Base-by-base conservation (phyloP, 2,329 filamentous ascomycete species). In the Paecilomyces formosus region DNA sequence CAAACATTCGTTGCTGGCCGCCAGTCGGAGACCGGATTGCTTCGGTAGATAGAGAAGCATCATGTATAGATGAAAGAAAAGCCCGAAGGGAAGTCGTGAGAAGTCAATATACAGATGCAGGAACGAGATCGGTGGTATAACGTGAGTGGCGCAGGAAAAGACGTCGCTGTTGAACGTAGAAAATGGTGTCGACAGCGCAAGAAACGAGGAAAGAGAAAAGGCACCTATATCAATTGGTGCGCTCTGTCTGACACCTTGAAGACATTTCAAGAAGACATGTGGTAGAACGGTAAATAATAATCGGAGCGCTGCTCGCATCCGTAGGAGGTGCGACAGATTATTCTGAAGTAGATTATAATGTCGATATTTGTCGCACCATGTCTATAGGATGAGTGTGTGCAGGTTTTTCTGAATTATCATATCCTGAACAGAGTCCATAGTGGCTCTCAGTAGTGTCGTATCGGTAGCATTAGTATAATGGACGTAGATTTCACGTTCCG, bases 351-450 rank as follows among this genome's bases (percentile, higher is more conserved):
- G 69, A 65, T 68, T 68, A 67, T 63, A 56, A 56, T 56, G 58
- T 64, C 62, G 59, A 62, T 57, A 60, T 60, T 15, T 52, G n/a
- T 22, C 21, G 22, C 61, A 60, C 61, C 61, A 58, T 59, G 64
- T 61, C 61, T 63, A 89, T 75, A 89, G 78, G 69, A 92, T 90
- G 68, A 92, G 79, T 75, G 88, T 87, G 76, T 90, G 89, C 58
- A 92, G 81, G 72, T 92, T 92, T 71, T 88, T 88, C 75, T 92
- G 88, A 68, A 92, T 90, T 67, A 92, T 90, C 86, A 91, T 93
- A 72, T 93, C 89, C 75, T 93, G 89, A 57, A 93, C 89, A 11
- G 88, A 90, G 63, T 84, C 82, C 90, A 93, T 93, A 45, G 90
- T 93, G 63, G 91, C 90, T 77, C 92, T 92, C 64, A 93, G 81